Evolutionary conservation across 805 yeast genomes (phyloP).

Genomic region (Ogataea methylovora): DNA sequence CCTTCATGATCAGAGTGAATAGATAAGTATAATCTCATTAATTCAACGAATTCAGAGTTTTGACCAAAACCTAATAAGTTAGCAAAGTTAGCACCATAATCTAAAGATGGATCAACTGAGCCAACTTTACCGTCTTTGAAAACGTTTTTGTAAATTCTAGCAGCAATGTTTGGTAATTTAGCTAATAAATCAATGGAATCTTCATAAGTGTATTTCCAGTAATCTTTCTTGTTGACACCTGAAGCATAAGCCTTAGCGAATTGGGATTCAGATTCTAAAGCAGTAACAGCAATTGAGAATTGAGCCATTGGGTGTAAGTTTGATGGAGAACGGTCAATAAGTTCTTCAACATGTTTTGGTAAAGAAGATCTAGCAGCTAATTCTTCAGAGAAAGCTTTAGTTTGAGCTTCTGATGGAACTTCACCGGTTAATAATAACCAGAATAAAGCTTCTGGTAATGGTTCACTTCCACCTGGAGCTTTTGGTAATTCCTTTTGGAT

Average conservation of each 20-base stretch:
- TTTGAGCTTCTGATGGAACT: slow-evolving; percentile 67
- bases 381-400: slow-evolving; percentile 64
- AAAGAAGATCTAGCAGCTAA: slow-evolving; percentile 70
- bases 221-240: slow-evolving; percentile 76
- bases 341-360: slow-evolving; percentile 70
- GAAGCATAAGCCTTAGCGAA: slow-evolving; percentile 80
- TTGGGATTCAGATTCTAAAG: slow-evolving; percentile 75
- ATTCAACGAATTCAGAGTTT: slow-evolving; percentile 65
- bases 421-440: slow-evolving; percentile 83
- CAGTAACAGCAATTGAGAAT: slow-evolving; percentile 75
- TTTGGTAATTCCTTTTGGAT: slow-evolving; percentile 68
- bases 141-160: slow-evolving; percentile 76
- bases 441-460: slow-evolving; percentile 73
- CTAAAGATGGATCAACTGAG: slow-evolving; percentile 42
- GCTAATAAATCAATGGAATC: slow-evolving; percentile 76
- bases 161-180: slow-evolving; percentile 74
- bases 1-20: slow-evolving; percentile 89
- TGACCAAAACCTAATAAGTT: slow-evolving; percentile 53
- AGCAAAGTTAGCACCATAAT: slow-evolving; percentile 59
- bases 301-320: slow-evolving; percentile 87
- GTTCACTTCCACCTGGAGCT: slow-evolving; percentile 57
- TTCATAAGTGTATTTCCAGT: slow-evolving; percentile 80
- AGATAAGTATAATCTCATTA: slow-evolving; percentile 74
- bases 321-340: slow-evolving; percentile 68
- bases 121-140: slow-evolving; percentile 73